phyloP scores from a whole-genome alignment of 2,329 filamentous ascomycete species.

The Verticillium nonalfalfae region DNA sequence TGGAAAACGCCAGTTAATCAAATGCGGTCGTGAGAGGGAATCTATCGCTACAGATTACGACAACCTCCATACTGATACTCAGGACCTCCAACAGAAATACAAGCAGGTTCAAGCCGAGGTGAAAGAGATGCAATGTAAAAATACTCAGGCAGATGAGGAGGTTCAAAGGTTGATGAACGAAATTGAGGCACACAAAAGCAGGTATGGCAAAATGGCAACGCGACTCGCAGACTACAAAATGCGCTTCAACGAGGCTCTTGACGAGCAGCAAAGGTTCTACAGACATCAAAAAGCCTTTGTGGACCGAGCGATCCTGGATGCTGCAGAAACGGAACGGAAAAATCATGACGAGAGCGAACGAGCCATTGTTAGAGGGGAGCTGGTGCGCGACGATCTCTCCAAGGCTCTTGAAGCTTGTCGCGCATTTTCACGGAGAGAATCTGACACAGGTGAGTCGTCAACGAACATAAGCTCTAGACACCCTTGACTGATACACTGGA shows the following conservation, averaged over 20 bases:
- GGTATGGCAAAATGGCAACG: constrained; percentile 22
- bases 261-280: constrained; percentile 39
- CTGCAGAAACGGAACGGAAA: constrained; percentile 23
- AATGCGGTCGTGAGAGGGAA: neutral
- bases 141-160: constrained; percentile 11
- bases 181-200: constrained; percentile 18
- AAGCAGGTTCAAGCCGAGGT: neutral
- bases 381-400: constrained; percentile 5
- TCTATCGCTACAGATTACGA: neutral
- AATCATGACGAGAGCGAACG: constrained; percentile 14
- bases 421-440: neutral
- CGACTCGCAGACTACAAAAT: constrained; percentile 26
- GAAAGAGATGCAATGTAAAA: neutral
- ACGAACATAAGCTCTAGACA: neutral
- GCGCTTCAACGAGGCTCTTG: constrained; percentile 37
- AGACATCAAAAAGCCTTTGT: constrained; percentile 23
- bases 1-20: neutral
- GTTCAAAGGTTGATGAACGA: constrained; percentile 18
- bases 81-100: constrained; percentile 17
- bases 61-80: constrained; percentile 17
- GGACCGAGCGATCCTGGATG: constrained; percentile 23
- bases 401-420: neutral
- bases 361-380: constrained; percentile 6
- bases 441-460: neutral
- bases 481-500: neutral